phyloP scores from a whole-genome alignment of 2,329 filamentous ascomycete genomes.

The Colletotrichum cordylinicola region DNA sequence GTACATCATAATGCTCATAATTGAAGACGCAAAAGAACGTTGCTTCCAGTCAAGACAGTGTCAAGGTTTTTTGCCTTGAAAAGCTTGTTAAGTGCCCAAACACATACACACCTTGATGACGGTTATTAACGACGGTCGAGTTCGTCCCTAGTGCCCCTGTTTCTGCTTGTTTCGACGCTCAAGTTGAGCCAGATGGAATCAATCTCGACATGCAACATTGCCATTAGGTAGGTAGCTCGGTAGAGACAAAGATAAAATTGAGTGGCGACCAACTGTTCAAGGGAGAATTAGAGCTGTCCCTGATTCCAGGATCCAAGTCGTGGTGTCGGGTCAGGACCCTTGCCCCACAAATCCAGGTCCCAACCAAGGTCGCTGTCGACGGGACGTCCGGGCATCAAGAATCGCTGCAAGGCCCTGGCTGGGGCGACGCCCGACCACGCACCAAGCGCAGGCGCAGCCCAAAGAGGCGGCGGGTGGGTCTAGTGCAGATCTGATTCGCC shows the following conservation, averaged over 20 bases:
- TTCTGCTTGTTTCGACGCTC: neutral
- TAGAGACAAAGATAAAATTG: neutral
- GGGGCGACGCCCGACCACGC: neutral
- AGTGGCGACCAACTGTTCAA: neutral
- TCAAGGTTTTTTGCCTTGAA: neutral
- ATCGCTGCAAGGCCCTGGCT: neutral
- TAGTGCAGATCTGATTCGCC: slow-evolving; percentile 7
- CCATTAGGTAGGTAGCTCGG: neutral
- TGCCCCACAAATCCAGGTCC: neutral
- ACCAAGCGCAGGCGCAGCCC: neutral
- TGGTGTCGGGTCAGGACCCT: neutral
- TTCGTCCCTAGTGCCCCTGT: neutral
- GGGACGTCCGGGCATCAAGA: neutral
- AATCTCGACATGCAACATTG: neutral
- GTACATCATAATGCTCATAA: neutral
- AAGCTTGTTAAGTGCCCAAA: neutral
- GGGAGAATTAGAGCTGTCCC: neutral
- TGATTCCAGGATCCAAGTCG: neutral
- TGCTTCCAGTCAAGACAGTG: neutral
- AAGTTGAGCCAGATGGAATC: neutral
- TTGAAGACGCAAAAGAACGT: neutral
- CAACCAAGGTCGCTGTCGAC: neutral
- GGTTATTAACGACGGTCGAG: neutral
- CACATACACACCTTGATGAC: neutral
- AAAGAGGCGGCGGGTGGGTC: neutral